Percentiles rank a stretch among this genome's conserved stretches.
Conservation (phyloP, 257 asterid species). For the Agastache rugosa region DNA sequence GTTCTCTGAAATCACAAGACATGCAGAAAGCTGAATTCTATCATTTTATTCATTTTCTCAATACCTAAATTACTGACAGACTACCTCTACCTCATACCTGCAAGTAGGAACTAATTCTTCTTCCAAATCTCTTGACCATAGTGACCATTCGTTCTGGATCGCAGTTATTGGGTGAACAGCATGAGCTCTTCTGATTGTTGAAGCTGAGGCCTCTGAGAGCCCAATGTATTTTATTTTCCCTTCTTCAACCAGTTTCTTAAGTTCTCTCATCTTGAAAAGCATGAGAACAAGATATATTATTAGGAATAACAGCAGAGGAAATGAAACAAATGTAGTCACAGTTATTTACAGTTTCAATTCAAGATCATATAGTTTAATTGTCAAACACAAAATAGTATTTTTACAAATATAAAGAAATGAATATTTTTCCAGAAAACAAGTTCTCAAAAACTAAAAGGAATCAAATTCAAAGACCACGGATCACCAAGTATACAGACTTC, state of each 20-base stretch:
- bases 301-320: not conserved
- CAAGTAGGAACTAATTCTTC: constrained; percentile 57
- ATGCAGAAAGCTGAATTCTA: not conserved
- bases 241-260: constrained; percentile 63
- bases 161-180: constrained; percentile 66
- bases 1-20: constrained; percentile 39
- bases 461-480: not conserved
- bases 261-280: constrained; percentile 53
- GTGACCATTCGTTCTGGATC: constrained; percentile 59
- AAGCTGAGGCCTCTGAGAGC: constrained; percentile 61
- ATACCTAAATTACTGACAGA: not conserved
- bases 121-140: constrained; percentile 58
- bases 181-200: constrained; percentile 67
- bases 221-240: constrained; percentile 64
- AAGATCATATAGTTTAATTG: not conserved
- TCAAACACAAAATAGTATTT: not conserved
- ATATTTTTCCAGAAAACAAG: not conserved
- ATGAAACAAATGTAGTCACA: not conserved
- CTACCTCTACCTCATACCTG: constrained; percentile 44
- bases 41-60: not conserved
- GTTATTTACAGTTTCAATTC: no score
- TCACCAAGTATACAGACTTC: not conserved
- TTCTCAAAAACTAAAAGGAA: not conserved
- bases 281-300: not conserved
- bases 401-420: not conserved